Base-by-base conservation (phyloP, 768 basidiomycete species). In the Suillus occidentalis region DNA sequence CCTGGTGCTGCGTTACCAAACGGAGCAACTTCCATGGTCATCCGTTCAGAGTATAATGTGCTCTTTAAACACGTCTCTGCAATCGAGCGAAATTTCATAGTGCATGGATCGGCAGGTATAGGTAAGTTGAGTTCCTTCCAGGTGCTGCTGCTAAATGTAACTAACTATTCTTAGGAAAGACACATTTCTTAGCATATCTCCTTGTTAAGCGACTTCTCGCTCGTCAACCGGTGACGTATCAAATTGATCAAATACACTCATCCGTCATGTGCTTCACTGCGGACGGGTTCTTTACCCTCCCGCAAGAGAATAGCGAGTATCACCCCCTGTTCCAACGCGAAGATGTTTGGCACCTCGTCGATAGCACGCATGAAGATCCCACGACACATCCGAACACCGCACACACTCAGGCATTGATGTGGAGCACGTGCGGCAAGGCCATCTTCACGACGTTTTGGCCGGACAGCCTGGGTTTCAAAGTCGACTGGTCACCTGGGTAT, bases 21-120 rank as follows among this genome's bases (percentile, higher is more conserved):
- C 53, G 53, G 53, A 55, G 34, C 34, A n/a, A 55, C 31, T 36
- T 55, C 53, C 31, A 55, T 55, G 53, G 20, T 55, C 53, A 55
- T 55, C 53, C 53, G 53, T 13, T 55, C 53, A 55, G 53, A 55
- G 20, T 55, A 55, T 36, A 34, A 55, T 36, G 13, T 6, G 13
- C 20, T 55, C 53, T 55, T 55, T 13, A 34, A 55, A 55, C 20
- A 36, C 6, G 36, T 55, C 12, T 55, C 53, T 12, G 6, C 6
- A 36, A 55, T 55, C 20, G 20, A 36, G 34, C 53, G 53, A 20
- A 55, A 55, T 55, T 55, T 55, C 0, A n/a, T 55, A 4, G 20
- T 55, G 36, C 53, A 55, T n/a, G 53, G 34, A 12, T 55, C 53
- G 3, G 31, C 53, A 55, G 53, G 53, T 13, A 55, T 55, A 7